Percentiles rank a stretch among this genome's conserved stretches.
Conservation (phyloP, 495 filamentous ascomycete genomes). For the Opeltia flavorubescens region DNA sequence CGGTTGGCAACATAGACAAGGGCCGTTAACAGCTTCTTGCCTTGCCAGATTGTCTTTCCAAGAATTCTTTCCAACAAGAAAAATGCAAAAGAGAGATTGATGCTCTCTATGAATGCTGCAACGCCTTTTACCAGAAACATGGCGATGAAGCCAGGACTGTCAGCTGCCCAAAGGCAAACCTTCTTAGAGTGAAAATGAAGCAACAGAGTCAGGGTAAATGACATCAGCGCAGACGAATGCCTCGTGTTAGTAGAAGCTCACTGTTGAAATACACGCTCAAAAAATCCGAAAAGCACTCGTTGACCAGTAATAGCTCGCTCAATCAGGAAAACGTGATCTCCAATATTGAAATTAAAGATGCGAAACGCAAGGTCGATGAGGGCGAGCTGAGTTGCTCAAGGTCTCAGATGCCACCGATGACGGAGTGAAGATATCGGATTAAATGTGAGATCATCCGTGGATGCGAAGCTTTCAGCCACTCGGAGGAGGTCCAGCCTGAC, state of each 20-base stretch:
- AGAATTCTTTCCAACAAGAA: conserved; percentile 74
- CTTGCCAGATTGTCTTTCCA: conserved; percentile 59
- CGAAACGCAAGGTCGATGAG: no score
- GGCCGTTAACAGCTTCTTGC: conserved; percentile 9
- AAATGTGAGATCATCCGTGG: conserved; percentile 11
- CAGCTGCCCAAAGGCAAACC: conserved; percentile 72
- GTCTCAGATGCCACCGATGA: no score
- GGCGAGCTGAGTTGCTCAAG: no score
- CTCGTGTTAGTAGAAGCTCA: no score
- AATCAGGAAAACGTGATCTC: no score
- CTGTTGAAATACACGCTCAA: no score
- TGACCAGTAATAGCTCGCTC: no score
- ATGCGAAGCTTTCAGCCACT: conserved; percentile 36
- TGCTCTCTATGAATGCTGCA: conserved; percentile 91
- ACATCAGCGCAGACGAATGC: neutral
- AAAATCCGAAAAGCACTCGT: no score
- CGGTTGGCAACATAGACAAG: conserved; percentile 1
- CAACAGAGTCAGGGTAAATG: conserved; percentile 45
- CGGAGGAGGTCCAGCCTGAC: conserved; percentile 44
- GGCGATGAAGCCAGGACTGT: conserved; percentile 64
- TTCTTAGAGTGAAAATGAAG: conserved; percentile 77
- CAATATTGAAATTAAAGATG: no score
- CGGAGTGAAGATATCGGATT: neutral
- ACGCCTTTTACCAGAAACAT: conserved; percentile 66
- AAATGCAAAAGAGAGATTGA: conserved; percentile 72